Conservation (phyloP, 768 basidiomycete species). For the Tubosaeta sp. region DNA sequence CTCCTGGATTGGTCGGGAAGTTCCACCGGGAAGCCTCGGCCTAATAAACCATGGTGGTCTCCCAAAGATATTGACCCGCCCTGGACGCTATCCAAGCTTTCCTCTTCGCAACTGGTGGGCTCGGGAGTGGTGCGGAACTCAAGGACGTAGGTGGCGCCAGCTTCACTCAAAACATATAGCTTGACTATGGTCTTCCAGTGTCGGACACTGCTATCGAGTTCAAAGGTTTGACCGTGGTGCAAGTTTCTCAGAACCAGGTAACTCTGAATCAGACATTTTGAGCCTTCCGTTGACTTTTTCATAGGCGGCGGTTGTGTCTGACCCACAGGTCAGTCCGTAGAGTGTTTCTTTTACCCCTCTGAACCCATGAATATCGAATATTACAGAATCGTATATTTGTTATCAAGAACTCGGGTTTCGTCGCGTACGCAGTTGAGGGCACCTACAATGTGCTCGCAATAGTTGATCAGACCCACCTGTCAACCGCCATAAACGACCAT, state of each 20-base stretch:
- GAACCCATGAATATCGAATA: background rate
- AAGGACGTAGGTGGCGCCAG: constrained; percentile 48
- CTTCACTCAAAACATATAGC: background rate
- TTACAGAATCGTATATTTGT: constrained; percentile 69
- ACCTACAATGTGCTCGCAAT: constrained; percentile 76
- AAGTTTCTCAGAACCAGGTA: constrained; percentile 80
- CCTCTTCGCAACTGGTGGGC: constrained; percentile 86
- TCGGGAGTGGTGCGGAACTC: constrained; percentile 62
- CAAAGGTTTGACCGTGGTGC: constrained; percentile 76
- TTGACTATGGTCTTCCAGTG: constrained; percentile 37
- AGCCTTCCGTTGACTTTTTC: background rate
- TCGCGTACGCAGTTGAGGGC: constrained; percentile 72
- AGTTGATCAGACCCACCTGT: constrained; percentile 80
- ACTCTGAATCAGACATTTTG: background rate
- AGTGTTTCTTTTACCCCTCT: background rate
- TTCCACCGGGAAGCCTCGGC: constrained; percentile 68
- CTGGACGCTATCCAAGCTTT: constrained; percentile 75
- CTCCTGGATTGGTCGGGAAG: constrained; percentile 67
- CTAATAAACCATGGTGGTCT: constrained; percentile 79
- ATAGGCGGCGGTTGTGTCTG: constrained; percentile 66
- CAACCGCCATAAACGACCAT: constrained; percentile 52
- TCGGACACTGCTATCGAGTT: constrained; percentile 82
- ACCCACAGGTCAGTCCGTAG: constrained; percentile 46
- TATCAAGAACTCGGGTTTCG: constrained; percentile 74
- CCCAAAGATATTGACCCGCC: constrained; percentile 68